phyloP scores from a whole-genome alignment of 129 eudicot genomes.

The Flaveria bidentis region DNA sequence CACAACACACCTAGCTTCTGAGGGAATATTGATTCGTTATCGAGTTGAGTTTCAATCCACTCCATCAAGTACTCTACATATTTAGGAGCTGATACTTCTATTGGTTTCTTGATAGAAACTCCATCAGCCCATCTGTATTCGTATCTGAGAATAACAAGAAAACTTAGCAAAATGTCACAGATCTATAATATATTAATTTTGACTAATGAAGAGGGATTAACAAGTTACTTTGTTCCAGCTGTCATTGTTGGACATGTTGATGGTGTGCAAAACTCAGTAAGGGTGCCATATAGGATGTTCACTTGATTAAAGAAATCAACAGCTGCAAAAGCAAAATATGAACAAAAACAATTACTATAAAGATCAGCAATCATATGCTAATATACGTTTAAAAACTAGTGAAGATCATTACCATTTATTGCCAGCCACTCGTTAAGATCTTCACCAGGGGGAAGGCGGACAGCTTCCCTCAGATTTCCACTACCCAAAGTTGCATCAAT shows the following conservation, averaged over 20 bases:
- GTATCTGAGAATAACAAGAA: constrained; percentile 41
- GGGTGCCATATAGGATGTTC: constrained; percentile 65
- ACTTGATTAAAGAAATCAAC: constrained; percentile 80
- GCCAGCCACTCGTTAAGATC: constrained; percentile 71
- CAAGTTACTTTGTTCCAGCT: constrained; percentile 59
- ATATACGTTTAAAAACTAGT: background rate
- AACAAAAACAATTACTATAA: constrained; percentile 5
- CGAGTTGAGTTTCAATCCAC: constrained; percentile 63
- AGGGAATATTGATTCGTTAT: constrained; percentile 59
- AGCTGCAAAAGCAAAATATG: constrained; percentile 37
- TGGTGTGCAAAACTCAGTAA: constrained; percentile 66
- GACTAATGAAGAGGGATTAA: constrained; percentile 23
- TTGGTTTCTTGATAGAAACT: constrained; percentile 64
- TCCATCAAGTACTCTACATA: constrained; percentile 50
- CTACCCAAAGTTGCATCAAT: constrained; percentile 75
- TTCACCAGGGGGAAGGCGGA: constrained; percentile 70
- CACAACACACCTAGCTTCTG: constrained; percentile 53
- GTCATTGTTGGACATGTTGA: constrained; percentile 66
- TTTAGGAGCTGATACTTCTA: constrained; percentile 48
- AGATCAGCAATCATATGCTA: constrained; percentile 8
- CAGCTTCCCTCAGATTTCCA: constrained; percentile 71
- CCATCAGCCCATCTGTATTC: constrained; percentile 84
- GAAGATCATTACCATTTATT: constrained; percentile 44
- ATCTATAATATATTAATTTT: background rate
- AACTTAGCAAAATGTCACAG: background rate